These are phyloP conservation scores for Calonectria fujianensis DNA, from an alignment of 2,329 filamentous ascomycete species.

Conservation along the genomic window DNA sequence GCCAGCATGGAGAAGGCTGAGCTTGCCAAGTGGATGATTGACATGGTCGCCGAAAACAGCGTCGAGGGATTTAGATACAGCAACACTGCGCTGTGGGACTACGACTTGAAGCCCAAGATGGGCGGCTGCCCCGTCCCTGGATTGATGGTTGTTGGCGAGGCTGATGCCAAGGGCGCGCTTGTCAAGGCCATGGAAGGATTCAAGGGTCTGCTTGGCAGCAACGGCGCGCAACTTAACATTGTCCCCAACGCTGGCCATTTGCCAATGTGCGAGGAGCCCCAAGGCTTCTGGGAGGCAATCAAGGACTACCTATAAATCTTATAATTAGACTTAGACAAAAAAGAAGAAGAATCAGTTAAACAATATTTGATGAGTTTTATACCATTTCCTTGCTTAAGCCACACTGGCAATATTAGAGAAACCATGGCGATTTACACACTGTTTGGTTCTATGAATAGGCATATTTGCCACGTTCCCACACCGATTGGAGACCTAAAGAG, in stretches of 20 bases:
- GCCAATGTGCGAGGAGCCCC: constrained; percentile 87
- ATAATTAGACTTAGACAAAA: background rate
- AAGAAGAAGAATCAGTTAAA: background rate
- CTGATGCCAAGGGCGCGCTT: constrained; percentile 81
- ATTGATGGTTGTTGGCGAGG: constrained; percentile 82
- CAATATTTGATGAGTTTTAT: background rate
- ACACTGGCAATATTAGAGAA: background rate
- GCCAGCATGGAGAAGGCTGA: constrained; percentile 67
- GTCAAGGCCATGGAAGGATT: constrained; percentile 88
- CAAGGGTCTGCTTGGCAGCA: constrained; percentile 73
- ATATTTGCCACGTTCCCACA: too few species aligned
- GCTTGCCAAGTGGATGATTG: constrained; percentile 74
- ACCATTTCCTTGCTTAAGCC: too few species aligned
- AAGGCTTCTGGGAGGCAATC: constrained; percentile 80
- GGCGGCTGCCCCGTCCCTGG: constrained; percentile 73
- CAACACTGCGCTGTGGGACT: constrained; percentile 82
- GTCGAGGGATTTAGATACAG: constrained; percentile 81
- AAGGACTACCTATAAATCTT: constrained; percentile 70
- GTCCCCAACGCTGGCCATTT: constrained; percentile 85
- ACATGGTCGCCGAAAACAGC: constrained; percentile 82
- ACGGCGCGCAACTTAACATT: constrained; percentile 75
- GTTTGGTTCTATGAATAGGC: background rate
- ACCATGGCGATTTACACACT: background rate
- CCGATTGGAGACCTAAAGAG: too few species aligned
- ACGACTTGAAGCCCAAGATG: constrained; percentile 78